phyloP scores from a whole-genome alignment of 2,329 filamentous ascomycete species.

The Claviceps fusiformis region DNA sequence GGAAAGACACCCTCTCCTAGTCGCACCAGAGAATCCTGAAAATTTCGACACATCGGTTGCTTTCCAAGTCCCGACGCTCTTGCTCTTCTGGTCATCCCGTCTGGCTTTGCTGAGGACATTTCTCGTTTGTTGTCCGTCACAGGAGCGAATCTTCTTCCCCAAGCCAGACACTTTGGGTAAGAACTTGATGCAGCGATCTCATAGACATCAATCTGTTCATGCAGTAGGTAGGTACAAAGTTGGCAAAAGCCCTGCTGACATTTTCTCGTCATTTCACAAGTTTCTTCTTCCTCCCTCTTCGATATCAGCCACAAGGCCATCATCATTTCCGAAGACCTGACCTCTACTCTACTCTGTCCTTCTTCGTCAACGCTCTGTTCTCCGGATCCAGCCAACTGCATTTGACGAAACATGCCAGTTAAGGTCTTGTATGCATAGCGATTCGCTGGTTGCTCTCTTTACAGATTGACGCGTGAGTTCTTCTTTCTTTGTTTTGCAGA shows the following conservation, averaged over 20 bases:
- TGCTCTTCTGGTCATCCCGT: background rate
- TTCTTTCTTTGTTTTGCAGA: slow-evolving; percentile 7
- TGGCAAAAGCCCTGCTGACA: slow-evolving; percentile 1
- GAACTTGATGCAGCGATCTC: background rate
- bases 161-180: background rate
- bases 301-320: slow-evolving; percentile 6
- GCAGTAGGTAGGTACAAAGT: background rate
- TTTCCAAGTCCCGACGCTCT: background rate
- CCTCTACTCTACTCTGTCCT: slow-evolving; percentile 4
- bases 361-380: slow-evolving; percentile 5
- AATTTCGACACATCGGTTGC: background rate
- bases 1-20: background rate
- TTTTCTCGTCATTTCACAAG: slow-evolving; percentile 3
- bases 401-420: slow-evolving; percentile 10
- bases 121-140: background rate
- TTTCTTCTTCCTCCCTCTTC: slow-evolving; percentile 2
- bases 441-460: slow-evolving; percentile 21
- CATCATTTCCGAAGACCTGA: slow-evolving; percentile 5
- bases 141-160: slow-evolving; percentile 1
- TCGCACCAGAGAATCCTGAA: background rate
- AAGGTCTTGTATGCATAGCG: slow-evolving; percentile 26
- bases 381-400: slow-evolving; percentile 1
- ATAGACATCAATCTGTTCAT: background rate
- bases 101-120: background rate
- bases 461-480: slow-evolving; percentile 18